Conservation (phyloP, 805 yeast genomes). For the Schwanniomyces polymorphus region DNA sequence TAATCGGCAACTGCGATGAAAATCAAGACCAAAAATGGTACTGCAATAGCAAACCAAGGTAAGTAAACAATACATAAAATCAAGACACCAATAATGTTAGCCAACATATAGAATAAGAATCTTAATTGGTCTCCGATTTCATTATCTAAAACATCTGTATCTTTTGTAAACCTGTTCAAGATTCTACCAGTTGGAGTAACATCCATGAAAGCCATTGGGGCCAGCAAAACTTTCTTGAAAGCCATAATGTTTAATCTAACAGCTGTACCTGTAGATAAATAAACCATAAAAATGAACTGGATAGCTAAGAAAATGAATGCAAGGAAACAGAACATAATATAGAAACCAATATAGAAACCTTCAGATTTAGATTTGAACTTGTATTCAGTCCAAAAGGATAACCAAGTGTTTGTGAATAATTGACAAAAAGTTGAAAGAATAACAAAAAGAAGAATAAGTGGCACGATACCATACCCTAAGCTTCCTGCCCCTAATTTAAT, state of each 20-base stretch:
- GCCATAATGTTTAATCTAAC: conserved; percentile 63
- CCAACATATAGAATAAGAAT: conserved; percentile 52
- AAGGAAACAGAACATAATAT: conserved; percentile 59
- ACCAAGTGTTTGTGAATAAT: conserved; percentile 71
- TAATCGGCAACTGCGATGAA: conserved; percentile 29
- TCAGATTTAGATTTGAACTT: conserved; percentile 48
- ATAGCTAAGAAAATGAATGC: conserved; percentile 43
- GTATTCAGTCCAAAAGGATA: conserved; percentile 74
- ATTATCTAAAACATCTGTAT: conserved; percentile 81
- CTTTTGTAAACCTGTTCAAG: conserved; percentile 83
- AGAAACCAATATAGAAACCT: conserved; percentile 72
- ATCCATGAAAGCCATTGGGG: conserved; percentile 84
- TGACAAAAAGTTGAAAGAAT: conserved; percentile 48
- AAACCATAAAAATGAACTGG: conserved; percentile 48
- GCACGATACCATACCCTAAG: conserved; percentile 27
- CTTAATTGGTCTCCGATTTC: conserved; percentile 72
- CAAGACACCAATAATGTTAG: conserved; percentile 58
- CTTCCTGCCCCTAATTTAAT: conserved; percentile 56
- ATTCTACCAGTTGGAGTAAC: conserved; percentile 87
- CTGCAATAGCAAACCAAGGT: conserved; percentile 42
- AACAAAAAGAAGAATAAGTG: conserved; percentile 17
- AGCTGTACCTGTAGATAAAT: conserved; percentile 54
- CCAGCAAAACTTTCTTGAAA: conserved; percentile 57
- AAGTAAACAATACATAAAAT: conserved; percentile 35
- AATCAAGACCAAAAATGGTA: conserved; percentile 27